Evolutionary conservation across 306 rosid genomes (phyloP), one percentile per base, ranked within the genome.

Genomic region (Astragalus membranaceus): DNA sequence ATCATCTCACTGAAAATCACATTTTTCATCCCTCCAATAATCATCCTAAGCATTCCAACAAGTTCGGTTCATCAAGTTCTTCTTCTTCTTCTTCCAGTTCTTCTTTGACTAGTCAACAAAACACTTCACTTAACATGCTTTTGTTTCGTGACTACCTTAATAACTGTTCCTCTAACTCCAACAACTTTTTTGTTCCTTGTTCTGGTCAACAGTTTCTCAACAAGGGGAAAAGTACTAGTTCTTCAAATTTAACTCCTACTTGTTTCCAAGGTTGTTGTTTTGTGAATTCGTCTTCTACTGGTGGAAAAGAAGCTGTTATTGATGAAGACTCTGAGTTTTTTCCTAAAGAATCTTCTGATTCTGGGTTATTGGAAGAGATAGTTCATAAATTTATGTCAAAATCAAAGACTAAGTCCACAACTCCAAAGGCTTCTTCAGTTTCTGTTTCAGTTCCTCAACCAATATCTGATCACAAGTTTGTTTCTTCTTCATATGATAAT

Each of bases 351-450:
- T 47, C 88, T 1, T 61, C 94, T 0, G 80, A 81, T 65, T 87
- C 96, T 0, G 98, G 98, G 0, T 62, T 92, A 49, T 35, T 92
- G 73, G 88, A 90, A 59, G 98, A 92, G 67, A 83, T 90, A 0
- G 92, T 92, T 26, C 81, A 85, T 0, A 81, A 81, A 11, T 89
- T 81, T 46, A 79, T 89, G 41, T 83, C 87, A 0, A 83, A 82
- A 11, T 69, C 90, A 0, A 64, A 78, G 10, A 10, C 73, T 10
- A 55, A 26, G 4, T 1, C 30, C 0, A 26, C 30, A 26, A 26
- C 30, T 1, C 30, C 30, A 2, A 26, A 26, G 3, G 30, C 2
- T 26, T n/a, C 35, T 26, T n/a, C 35, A 5, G 13, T 36, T 26
- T n/a, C 35, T 4, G 13, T 36, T 55, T 46, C 14, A 41, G 2